These are phyloP conservation scores for Trichosporon ovoides DNA, from an alignment of 1,284 basidiomycete species.

Conservation along the genomic window DNA sequence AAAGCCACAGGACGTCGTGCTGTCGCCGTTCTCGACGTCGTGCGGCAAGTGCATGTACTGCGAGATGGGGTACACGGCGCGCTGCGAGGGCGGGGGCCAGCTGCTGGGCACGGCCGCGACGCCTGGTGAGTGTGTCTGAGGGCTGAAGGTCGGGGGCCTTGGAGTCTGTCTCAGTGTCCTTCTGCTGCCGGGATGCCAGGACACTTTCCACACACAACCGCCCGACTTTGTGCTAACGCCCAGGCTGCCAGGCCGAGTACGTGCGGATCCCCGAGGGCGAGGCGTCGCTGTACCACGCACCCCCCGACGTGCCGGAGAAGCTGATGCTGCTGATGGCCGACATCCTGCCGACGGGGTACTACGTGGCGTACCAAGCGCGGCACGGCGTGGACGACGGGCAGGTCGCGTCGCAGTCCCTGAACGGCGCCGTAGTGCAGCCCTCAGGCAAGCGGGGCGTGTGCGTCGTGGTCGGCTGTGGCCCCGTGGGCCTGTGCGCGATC, in stretches of 20 bases:
- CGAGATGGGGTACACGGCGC: slow-evolving; percentile 65
- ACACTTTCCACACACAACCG: too few relatives aligned
- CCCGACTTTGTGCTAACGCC: too few relatives aligned
- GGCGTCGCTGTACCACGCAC: slow-evolving; percentile 47
- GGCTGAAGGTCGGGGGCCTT: too few relatives aligned
- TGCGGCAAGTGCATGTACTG: slow-evolving; percentile 62
- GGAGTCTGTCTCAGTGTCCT: too few relatives aligned
- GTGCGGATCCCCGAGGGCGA: slow-evolving; percentile 61
- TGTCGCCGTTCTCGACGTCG: slow-evolving; percentile 76
- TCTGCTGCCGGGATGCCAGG: too few relatives aligned
- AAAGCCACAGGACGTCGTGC: slow-evolving; percentile 59
- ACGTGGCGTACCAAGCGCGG: slow-evolving; percentile 47
- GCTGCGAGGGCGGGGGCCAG: slow-evolving; percentile 56
- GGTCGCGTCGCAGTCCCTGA: background rate
- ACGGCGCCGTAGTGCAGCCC: slow-evolving; percentile 12
- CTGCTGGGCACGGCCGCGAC: slow-evolving; percentile 54
- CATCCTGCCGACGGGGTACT: slow-evolving; percentile 51
- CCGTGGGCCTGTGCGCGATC: slow-evolving; percentile 50
- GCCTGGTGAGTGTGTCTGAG: slow-evolving; percentile 59
- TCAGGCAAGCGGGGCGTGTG: slow-evolving; percentile 35
- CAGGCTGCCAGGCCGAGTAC: slow-evolving; percentile 67
- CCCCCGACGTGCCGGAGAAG: slow-evolving; percentile 41
- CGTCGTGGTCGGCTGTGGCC: slow-evolving; percentile 51
- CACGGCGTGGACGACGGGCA: slow-evolving; percentile 32
- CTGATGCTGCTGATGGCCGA: slow-evolving; percentile 50